Percentiles rank a stretch among this genome's conserved stretches.
phyloP scores from a whole-genome alignment of 1,139 yeast species.

The Taiozyma sp. region DNA sequence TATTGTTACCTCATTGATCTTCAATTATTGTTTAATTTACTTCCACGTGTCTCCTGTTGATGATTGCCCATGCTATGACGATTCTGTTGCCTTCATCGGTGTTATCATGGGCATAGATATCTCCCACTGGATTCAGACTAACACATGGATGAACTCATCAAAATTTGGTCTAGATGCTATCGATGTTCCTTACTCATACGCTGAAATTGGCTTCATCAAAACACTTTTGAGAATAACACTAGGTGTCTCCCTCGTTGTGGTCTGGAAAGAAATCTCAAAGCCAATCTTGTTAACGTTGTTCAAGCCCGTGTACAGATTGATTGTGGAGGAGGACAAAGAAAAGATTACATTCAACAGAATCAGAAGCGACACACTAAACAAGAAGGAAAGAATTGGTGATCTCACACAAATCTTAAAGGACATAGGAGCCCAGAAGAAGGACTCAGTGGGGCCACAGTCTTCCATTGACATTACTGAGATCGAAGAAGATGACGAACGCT shows the following conservation, averaged over 20 bases:
- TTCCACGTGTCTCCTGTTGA: conserved; percentile 85
- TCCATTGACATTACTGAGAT: conserved; percentile 19
- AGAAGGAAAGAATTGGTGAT: conserved; percentile 33
- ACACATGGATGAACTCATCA: conserved; percentile 25
- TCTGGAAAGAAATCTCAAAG: conserved; percentile 68
- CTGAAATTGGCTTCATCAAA: conserved; percentile 37
- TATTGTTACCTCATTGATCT: conserved; percentile 35
- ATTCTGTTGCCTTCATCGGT: conserved; percentile 89
- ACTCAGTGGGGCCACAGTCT: conserved; percentile 20
- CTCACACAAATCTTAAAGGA: conserved; percentile 29
- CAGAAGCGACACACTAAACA: conserved; percentile 23
- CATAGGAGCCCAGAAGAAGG: conserved; percentile 10
- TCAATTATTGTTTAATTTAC: conserved; percentile 49
- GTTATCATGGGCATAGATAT: conserved; percentile 71
- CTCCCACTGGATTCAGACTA: conserved; percentile 17
- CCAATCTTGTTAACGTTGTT: conserved; percentile 48
- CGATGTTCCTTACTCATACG: conserved; percentile 34
- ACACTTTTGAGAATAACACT: conserved; percentile 41
- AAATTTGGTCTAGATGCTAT: conserved; percentile 9
- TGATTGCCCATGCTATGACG: conserved; percentile 95
- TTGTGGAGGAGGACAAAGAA: conserved; percentile 12
- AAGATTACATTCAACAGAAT: conserved; percentile 18
- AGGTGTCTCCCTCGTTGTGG: conserved; percentile 55
- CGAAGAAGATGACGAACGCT: conserved; percentile 16
- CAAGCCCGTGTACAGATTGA: conserved; percentile 40